These are phyloP conservation scores for Kuraishia piskuri DNA, from an alignment of 805 yeast species.

Conservation along the genomic window DNA sequence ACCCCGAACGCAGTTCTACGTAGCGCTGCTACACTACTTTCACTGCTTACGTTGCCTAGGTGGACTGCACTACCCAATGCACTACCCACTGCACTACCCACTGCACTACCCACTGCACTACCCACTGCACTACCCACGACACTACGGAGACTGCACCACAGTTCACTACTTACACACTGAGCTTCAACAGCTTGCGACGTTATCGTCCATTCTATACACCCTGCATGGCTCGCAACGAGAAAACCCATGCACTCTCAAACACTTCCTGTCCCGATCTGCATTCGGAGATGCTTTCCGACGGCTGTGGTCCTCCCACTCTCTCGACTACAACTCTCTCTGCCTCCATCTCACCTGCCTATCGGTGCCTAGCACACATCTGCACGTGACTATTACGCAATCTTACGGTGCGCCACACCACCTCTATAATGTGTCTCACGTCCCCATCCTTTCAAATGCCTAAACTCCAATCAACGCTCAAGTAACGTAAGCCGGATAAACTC, in stretches of 20 bases:
- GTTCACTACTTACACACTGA: too few species aligned
- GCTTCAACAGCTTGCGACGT: too few species aligned
- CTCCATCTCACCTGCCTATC: background rate
- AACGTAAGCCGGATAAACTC: background rate
- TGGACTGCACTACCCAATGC: too few species aligned
- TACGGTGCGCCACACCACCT: background rate
- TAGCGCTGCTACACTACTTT: background rate
- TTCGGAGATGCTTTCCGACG: background rate
- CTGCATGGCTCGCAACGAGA: background rate
- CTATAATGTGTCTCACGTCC: background rate
- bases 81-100: too few species aligned
- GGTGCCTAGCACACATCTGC: background rate
- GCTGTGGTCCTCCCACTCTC: background rate
- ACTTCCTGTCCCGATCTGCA: background rate
- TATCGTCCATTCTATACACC: background rate
- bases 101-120: too few species aligned
- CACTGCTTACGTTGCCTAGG: too few species aligned
- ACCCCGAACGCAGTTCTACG: background rate
- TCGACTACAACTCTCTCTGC: too few species aligned
- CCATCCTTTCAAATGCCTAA: background rate
- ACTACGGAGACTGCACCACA: too few species aligned
- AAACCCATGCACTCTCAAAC: background rate
- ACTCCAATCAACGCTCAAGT: background rate
- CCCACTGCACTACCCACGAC: too few species aligned
- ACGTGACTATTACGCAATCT: background rate